Conservation (phyloP, 306 rosid genomes). For the Psophocarpus tetragonolobus region DNA sequence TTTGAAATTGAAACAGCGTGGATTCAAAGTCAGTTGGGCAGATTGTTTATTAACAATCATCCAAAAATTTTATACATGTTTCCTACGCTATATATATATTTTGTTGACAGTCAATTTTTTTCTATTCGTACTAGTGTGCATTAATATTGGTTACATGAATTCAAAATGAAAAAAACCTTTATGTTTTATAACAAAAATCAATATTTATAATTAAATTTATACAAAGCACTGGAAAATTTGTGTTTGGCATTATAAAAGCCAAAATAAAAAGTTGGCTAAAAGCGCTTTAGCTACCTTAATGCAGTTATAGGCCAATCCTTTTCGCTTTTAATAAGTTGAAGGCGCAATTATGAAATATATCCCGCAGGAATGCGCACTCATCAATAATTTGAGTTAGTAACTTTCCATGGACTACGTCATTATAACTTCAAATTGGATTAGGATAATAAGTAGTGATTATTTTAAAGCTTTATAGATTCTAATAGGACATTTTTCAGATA, state of each 20-base stretch:
- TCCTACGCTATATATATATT: not conserved
- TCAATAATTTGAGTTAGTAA: constrained; percentile 14
- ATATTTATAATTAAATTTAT: constrained; percentile 1
- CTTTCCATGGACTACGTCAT: constrained; percentile 30
- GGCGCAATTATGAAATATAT: constrained; percentile 21
- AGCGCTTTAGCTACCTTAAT: constrained; percentile 20
- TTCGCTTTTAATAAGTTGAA: constrained; percentile 11
- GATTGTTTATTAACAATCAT: constrained; percentile 27
- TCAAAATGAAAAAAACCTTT: not conserved
- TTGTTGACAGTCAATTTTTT: constrained; percentile 31
- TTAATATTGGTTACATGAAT: not conserved
- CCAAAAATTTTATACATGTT: constrained; percentile 31
- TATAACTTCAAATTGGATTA: constrained; percentile 24
- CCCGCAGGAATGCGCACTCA: constrained; percentile 27
- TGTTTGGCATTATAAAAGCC: not conserved
- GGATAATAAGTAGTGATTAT: constrained; percentile 32
- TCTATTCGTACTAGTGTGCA: constrained; percentile 20
- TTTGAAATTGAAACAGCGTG: constrained; percentile 27
- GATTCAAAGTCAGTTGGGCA: constrained; percentile 25
- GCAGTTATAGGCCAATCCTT: constrained; percentile 5
- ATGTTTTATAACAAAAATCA: not conserved
- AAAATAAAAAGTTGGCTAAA: constrained; percentile 20
- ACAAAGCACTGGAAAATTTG: not conserved
- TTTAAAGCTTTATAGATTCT: constrained; percentile 29
- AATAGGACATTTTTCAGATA: constrained; percentile 25